These are phyloP conservation scores for Russula foetens DNA, from an alignment of 768 basidiomycete genomes.

Conservation along the genomic window DNA sequence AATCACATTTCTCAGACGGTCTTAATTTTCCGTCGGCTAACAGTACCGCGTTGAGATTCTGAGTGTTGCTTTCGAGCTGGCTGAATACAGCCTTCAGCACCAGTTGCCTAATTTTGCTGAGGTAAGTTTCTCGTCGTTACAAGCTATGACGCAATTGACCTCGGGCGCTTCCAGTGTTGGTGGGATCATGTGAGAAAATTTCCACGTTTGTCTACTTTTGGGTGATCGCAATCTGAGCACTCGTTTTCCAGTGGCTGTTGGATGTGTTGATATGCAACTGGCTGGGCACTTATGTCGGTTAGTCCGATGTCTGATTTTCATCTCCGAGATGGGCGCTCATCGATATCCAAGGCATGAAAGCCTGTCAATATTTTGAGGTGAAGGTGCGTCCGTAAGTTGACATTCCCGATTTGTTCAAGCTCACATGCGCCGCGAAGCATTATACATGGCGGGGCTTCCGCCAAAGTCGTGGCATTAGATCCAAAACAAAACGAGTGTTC, in stretches of 20 bases:
- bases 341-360: conserved; percentile 63
- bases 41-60: conserved; percentile 48
- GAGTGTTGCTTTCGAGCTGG: conserved; percentile 81
- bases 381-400: conserved; percentile 27
- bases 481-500: conserved; percentile 71
- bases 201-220: conserved; percentile 1
- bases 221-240: conserved; percentile 4
- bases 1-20: conserved; percentile 19
- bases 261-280: conserved; percentile 86
- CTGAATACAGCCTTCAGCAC: conserved; percentile 83
- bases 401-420: not conserved
- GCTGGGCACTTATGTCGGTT: conserved; percentile 77
- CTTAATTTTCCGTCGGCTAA: conserved; percentile 8
- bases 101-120: conserved; percentile 85
- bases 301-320: conserved; percentile 20
- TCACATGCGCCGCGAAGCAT: conserved; percentile 38
- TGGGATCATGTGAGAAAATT: conserved; percentile 73
- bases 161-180: conserved; percentile 54
- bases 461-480: conserved; percentile 67
- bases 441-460: conserved; percentile 82
- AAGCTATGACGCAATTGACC: conserved; percentile 21
- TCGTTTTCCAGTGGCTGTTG: conserved; percentile 59
- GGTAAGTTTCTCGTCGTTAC: conserved; percentile 37
- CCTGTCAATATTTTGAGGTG: conserved; percentile 81
- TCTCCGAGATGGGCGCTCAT: conserved; percentile 18